Evolutionary conservation across 2,329 filamentous ascomycete genomes (phyloP), one percentile per base, ranked within the genome.

Genomic region (Elsinoe batatas): DNA sequence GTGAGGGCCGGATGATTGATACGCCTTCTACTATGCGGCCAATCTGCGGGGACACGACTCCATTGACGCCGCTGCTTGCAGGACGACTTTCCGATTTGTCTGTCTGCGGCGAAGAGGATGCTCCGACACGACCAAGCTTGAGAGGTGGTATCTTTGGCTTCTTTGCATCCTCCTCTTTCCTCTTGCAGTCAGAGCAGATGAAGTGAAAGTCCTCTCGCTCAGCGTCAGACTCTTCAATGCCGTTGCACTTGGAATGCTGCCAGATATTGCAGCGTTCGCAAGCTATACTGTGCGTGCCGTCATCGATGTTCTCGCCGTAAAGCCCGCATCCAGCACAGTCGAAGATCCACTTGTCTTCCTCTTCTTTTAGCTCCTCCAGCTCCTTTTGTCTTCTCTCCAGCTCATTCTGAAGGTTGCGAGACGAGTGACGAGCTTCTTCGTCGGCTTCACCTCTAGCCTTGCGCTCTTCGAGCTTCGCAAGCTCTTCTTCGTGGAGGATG

Each of bases 261-360:
- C 93, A 98, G 47, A 95, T 85, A 66, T 85, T 94, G 75, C 93
- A 98, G 62, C 79, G 84, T 67, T 98, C 93, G 71, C 93, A 98
- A 26, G 91, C 87, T 61, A 98, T 84, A 67, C 90, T 95, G 67
- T 95, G 91, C 6, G 88, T 85, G 35, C 93, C 93, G 67, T 97
- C 93, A 64, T 98, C 93, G 58, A 83, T 66, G 58, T 96, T 88
- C 63, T 94, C 85, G 18, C 93, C 93, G 68, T 95, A 84, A 18
- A 90, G 79, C 22, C 91, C 91, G 68, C 93, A 98, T 22, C 88
- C 79, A 12, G 81, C 78, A 67, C 93, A 98, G 67, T 98, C 93
- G 63, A 98, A 98, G 37, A 89, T 80, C 93, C 93, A 97, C 53
- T 90, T 82, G 11, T 89, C 87, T 47, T 93, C 88, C 61, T 83